A percentile compares a stretch with the other conserved stretches of the same genome.
These are phyloP conservation scores for Emydomyces testavorans DNA, from an alignment of 2,329 filamentous ascomycete species.

Conservation along the genomic window DNA sequence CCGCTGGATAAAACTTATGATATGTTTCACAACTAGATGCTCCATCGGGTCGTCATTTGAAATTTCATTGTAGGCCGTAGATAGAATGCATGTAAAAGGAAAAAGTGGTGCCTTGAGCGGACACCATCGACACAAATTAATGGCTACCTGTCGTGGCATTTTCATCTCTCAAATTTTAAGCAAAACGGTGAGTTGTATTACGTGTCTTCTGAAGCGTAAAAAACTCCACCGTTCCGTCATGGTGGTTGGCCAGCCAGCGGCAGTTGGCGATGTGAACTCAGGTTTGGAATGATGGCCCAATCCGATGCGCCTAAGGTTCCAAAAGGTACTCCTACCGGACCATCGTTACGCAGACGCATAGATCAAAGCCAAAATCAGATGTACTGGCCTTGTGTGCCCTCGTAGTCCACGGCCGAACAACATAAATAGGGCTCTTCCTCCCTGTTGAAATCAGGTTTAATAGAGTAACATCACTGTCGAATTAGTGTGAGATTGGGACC, in stretches of 20 bases:
- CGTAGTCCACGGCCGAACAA: background rate
- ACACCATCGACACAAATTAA: background rate
- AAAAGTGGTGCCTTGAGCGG: background rate
- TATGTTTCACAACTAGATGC: background rate
- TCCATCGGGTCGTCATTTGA: background rate
- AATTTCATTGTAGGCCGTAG: background rate
- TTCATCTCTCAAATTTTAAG: background rate
- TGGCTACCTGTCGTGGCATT: background rate
- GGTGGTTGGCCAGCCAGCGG: background rate
- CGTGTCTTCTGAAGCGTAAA: slow-evolving; percentile 1
- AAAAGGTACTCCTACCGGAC: background rate
- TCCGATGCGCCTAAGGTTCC: background rate
- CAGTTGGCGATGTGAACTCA: slow-evolving; percentile 9
- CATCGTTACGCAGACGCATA: slow-evolving; percentile 2
- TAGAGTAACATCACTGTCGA: background rate
- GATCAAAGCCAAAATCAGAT: background rate
- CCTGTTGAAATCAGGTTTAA: background rate
- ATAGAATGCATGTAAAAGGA: no score
- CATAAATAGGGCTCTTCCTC: slow-evolving; percentile 2
- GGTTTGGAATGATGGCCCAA: background rate
- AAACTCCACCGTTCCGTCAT: slow-evolving; percentile 2
- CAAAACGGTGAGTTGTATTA: background rate
- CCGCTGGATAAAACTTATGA: background rate
- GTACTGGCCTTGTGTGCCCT: background rate
- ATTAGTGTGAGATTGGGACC: no score